These are phyloP conservation scores for Ophiobolus disseminans DNA, from an alignment of 2,329 filamentous ascomycete species.

Conservation along the genomic window DNA sequence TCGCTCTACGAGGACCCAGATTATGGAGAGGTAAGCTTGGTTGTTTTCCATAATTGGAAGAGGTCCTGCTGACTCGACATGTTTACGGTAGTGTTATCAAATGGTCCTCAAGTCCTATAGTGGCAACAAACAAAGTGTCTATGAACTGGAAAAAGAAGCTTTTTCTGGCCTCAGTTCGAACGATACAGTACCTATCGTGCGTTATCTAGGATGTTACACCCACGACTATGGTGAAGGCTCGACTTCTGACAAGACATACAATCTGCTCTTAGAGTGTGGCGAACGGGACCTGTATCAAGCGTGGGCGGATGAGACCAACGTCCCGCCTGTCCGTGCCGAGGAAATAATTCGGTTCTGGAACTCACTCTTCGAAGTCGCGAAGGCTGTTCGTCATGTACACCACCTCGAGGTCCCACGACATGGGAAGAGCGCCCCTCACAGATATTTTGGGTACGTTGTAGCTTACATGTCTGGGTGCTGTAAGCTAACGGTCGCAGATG, in stretches of 20 bases:
- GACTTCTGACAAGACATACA: constrained; percentile 24
- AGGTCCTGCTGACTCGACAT: too few species aligned
- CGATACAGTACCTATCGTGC: constrained; percentile 31
- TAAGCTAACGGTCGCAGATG: constrained; percentile 40
- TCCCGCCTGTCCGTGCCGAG: constrained; percentile 26
- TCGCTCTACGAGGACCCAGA: constrained; percentile 13
- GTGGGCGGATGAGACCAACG: constrained; percentile 31
- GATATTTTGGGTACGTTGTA: constrained; percentile 25
- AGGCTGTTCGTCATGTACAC: constrained; percentile 39
- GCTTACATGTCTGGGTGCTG: too few species aligned
- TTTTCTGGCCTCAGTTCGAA: constrained; percentile 31
- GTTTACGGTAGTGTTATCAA: constrained; percentile 26
- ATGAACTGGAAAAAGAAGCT: constrained; percentile 37
- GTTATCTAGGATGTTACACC: constrained; percentile 38
- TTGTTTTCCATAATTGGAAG: too few species aligned
- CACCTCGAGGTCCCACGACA: constrained; percentile 11
- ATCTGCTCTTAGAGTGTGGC: constrained; percentile 48
- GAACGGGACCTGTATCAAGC: constrained; percentile 45
- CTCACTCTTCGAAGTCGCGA: constrained; percentile 38
- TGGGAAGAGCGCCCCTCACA: neutral
- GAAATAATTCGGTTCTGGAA: constrained; percentile 44
- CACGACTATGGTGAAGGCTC: constrained; percentile 9
- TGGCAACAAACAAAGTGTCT: constrained; percentile 21
- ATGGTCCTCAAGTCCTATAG: constrained; percentile 41
- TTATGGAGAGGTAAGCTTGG: constrained; percentile 15